Conservation (phyloP, 2,329 filamentous ascomycete genomes). For the Pyrenochaeta sp. region DNA sequence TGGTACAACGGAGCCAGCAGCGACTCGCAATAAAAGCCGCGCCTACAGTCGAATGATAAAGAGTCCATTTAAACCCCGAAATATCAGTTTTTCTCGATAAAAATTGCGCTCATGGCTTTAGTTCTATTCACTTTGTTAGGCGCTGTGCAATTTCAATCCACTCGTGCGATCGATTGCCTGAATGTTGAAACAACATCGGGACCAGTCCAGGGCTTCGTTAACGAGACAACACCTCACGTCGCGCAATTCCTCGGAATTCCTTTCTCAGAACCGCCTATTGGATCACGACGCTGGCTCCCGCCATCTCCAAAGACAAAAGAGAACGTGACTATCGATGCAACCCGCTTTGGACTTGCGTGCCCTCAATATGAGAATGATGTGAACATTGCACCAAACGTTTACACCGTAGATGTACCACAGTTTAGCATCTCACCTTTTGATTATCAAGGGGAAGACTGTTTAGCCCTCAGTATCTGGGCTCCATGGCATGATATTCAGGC, state of each 20-base stretch:
- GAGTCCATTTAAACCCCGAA: too few species aligned
- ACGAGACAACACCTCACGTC: constrained; percentile 36
- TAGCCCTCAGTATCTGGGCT: constrained; percentile 51
- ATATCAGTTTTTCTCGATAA: too few species aligned
- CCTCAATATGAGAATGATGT: constrained; percentile 27
- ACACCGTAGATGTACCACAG: constrained; percentile 10
- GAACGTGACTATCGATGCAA: constrained; percentile 15
- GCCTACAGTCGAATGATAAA: too few species aligned
- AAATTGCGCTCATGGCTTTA: too few species aligned
- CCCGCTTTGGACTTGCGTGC: constrained; percentile 28
- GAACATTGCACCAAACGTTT: constrained; percentile 21
- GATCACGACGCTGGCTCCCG: constrained; percentile 39
- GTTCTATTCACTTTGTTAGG: too few species aligned
- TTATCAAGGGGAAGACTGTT: constrained; percentile 52
- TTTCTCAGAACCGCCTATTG: constrained; percentile 39
- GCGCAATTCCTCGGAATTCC: constrained; percentile 43
- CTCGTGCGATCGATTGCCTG: too few species aligned
- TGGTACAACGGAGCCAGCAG: too few species aligned
- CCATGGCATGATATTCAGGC: constrained; percentile 29
- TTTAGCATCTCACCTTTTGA: constrained; percentile 14
- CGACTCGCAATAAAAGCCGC: too few species aligned
- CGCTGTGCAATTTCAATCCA: too few species aligned
- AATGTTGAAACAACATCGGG: constrained; percentile 19
- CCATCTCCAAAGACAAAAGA: constrained; percentile 21
- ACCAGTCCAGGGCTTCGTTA: constrained; percentile 28